phyloP scores from a whole-genome alignment of 495 filamentous ascomycete genomes.

The Aspergillus funiculosus region DNA sequence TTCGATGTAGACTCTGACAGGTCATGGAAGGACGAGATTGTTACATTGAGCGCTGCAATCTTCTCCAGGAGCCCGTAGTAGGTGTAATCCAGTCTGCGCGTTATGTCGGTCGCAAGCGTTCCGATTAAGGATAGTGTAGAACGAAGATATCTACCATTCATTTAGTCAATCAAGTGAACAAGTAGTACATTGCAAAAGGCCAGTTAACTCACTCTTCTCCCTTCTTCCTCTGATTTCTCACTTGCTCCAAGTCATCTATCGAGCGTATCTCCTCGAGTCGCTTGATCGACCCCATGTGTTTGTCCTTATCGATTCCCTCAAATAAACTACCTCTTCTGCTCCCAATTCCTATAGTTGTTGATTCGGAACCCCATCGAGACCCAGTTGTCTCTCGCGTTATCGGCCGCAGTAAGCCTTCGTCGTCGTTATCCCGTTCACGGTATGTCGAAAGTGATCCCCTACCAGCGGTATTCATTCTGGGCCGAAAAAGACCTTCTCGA shows the following conservation, averaged over 20 bases:
- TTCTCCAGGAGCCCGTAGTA: conserved; percentile 83
- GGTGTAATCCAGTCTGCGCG: conserved; percentile 72
- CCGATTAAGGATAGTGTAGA: conserved; percentile 36
- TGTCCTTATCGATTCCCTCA: conserved; percentile 28
- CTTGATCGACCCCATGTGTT: conserved; percentile 27
- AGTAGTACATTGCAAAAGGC: background rate
- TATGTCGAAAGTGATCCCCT: conserved; percentile 33
- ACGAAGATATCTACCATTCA: conserved; percentile 32
- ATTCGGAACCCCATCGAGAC: conserved; percentile 35
- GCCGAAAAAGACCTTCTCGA: conserved; percentile 32
- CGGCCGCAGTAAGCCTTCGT: conserved; percentile 30
- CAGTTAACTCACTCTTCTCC: conserved; percentile 41
- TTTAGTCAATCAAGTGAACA: too few relatives aligned
- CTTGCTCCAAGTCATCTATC: conserved; percentile 38
- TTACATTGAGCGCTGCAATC: conserved; percentile 60
- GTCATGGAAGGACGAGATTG: conserved; percentile 62
- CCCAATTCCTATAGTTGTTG: conserved; percentile 20
- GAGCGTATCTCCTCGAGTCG: conserved; percentile 32
- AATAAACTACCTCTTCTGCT: conserved; percentile 33
- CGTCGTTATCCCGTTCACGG: conserved; percentile 34
- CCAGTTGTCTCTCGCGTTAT: conserved; percentile 29
- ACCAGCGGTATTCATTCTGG: conserved; percentile 35
- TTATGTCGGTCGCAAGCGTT: conserved; percentile 50
- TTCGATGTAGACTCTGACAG: conserved; percentile 57
- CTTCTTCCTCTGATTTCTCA: conserved; percentile 36